Base-by-base conservation (phyloP, 176 grass and related monocot genomes). In the Triticum aestivum region DNA sequence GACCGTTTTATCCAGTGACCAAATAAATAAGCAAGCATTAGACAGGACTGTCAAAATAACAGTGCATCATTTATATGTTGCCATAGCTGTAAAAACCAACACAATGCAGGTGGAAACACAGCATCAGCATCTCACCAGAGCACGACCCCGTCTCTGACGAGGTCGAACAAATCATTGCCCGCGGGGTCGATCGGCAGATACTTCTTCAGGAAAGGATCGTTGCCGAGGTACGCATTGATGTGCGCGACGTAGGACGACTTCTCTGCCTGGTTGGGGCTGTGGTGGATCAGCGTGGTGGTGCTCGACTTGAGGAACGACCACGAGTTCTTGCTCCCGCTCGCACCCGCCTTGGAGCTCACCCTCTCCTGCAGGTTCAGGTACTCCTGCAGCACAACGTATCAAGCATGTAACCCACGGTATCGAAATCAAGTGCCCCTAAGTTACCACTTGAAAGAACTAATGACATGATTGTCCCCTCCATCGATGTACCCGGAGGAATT, bases 181-280 rank as follows among this genome's bases (percentile, higher is more conserved):
- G 24, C 14, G 26, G 45, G 73, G 14, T 76, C 73, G 2, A 76
- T 76, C 0, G 73, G 73, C 45, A 76, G 2, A 32, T 76, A 76
- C 45, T 76, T 76, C 90, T 88, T 96, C 75, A 96, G 71, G 58
- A 94, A 98, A 3, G 96, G 61, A 56, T 98, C 96, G 4, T 96
- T 93, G 1, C 88, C 65, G 26, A 98, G 88, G 75, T 91, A 98
- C 41, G 90, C 92, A 27, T 98, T 98, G 87, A 98, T 98, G 72
- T 98, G 96, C 6, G 93, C 81, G n/a, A 96, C 96, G 45, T 98
- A 98, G 8, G 96, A 98, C 6, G 93, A 76, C 87, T 98, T 98
- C 86, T 98, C 96, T 6, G 93, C 88, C 41, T 94, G 93, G 32
- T 98, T 98, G 38, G 94, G 93, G 44, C 89, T 95, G 74, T 98